Evolutionary conservation across 345 rosid genomes (phyloP), one percentile per base, ranked within the genome.

Genomic region (Draba incana): DNA sequence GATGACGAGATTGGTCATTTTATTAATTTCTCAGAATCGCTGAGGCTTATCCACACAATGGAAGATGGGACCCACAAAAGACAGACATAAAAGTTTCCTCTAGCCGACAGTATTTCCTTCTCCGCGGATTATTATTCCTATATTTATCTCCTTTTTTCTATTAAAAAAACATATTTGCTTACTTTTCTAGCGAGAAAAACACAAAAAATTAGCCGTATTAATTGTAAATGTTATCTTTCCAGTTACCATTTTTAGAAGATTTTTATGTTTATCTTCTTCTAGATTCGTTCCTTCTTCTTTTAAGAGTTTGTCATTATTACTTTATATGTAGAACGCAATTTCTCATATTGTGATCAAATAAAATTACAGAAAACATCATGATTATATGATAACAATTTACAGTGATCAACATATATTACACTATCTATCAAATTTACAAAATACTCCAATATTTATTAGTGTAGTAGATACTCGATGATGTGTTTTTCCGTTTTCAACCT

Each of bases 101-200:
- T 1, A 65, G 77, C 71, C 77, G 77, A 73, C 77, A 65, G 66
- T 72, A 15, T 57, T 73, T 57, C 70, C 14, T 57, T 60, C 3
- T 24, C 59, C 53, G 38, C 30, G 63, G 6, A 12, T 54, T 55
- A 43, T 8, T 38, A 15, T 46, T 30, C 1, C 4, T 44, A 5
- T 13, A 3, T 35, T 46, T 33, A 44, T 37, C 11, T 63, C 16
- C 41, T 2, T 39, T 61, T 13, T 0, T 5, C 31, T 61, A 15
- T 14, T 27, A 14, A 15, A 6, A 30, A 30, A 35, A 8, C 8
- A 35, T 10, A 7, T 8, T 31, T 43, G 39, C 39, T 2, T 13
- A 2, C 8, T 16, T 47, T 49, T 62, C 48, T 33, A 5, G 12
- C 1, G 35, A 45, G 14, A 23, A 37, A 53, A 62, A 35, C 5